Conservation (phyloP, 2,329 filamentous ascomycete species). For the Paraconiothyrium brasiliense region DNA sequence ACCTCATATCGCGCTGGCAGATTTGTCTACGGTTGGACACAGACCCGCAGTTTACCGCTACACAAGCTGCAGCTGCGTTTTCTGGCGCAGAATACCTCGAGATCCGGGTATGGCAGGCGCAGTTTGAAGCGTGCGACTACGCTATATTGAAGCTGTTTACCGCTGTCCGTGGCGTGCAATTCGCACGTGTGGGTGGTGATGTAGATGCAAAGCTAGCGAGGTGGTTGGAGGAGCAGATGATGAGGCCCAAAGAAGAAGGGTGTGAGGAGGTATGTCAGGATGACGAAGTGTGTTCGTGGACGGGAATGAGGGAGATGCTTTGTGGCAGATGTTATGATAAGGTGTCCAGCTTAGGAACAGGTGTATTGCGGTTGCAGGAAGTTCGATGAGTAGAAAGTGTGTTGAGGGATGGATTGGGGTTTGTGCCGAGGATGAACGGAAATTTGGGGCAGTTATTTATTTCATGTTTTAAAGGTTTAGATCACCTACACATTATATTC, state of each 20-base stretch:
- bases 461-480: background rate
- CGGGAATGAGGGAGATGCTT: conserved; percentile 2
- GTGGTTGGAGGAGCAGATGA: conserved; percentile 58
- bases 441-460: background rate
- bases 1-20: conserved; percentile 55
- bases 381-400: background rate
- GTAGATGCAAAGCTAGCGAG: conserved; percentile 53
- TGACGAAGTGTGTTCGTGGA: conserved; percentile 10
- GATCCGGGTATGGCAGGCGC: conserved; percentile 59
- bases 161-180: conserved; percentile 56
- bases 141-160: conserved; percentile 56
- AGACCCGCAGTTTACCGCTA: conserved; percentile 56
- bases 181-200: conserved; percentile 55
- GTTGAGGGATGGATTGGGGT: background rate
- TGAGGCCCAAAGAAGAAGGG: conserved; percentile 37
- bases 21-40: conserved; percentile 60
- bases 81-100: conserved; percentile 57
- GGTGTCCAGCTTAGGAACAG: conserved; percentile 3
- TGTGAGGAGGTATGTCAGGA: conserved; percentile 9
- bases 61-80: conserved; percentile 55
- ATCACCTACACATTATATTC: too few relatives aligned
- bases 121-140: conserved; percentile 51
- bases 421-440: background rate
- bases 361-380: conserved; percentile 1
- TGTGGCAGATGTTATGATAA: conserved; percentile 15